Conservation (phyloP, 306 rosid species). For the Citrullus amarus region DNA sequence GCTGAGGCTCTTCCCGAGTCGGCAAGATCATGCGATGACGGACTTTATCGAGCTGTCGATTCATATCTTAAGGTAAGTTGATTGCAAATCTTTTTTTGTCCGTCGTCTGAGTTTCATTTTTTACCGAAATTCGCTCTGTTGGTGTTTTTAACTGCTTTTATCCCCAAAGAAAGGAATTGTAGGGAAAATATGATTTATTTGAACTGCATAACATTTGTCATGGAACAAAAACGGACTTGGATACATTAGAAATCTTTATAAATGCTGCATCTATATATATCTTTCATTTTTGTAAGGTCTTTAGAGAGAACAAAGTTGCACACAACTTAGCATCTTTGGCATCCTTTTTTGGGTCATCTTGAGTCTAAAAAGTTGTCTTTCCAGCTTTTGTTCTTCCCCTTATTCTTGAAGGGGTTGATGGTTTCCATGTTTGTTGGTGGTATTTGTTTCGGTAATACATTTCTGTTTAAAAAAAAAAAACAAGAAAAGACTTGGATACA, state of each 20-base stretch:
- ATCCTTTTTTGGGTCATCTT: too few relatives aligned
- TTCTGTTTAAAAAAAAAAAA: not conserved
- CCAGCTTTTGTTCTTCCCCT: too few relatives aligned
- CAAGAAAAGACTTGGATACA: not conserved
- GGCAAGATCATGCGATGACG: conserved; percentile 91
- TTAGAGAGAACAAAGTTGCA: too few relatives aligned
- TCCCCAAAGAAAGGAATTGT: not conserved
- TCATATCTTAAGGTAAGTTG: conserved; percentile 76
- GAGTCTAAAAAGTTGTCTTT: too few relatives aligned
- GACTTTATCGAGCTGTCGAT: conserved; percentile 92
- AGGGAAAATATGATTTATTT: not conserved
- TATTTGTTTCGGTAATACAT: too few relatives aligned
- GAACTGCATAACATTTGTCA: not conserved
- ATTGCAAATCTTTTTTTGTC: not conserved
- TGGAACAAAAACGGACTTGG: not conserved
- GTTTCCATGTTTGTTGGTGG: too few relatives aligned
- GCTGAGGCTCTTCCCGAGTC: conserved; percentile 98
- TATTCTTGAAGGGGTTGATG: too few relatives aligned
- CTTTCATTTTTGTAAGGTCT: too few relatives aligned
- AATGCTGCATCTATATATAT: not conserved
- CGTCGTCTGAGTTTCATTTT: not conserved
- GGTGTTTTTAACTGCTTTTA: not conserved
- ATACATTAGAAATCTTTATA: not conserved
- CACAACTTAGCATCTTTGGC: too few relatives aligned
- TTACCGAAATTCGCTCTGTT: not conserved